Percentiles rank a stretch among this genome's conserved stretches.
These are phyloP conservation scores for Akanthomyces muscarius DNA, from an alignment of 2,329 filamentous ascomycete genomes.

Conservation along the genomic window DNA sequence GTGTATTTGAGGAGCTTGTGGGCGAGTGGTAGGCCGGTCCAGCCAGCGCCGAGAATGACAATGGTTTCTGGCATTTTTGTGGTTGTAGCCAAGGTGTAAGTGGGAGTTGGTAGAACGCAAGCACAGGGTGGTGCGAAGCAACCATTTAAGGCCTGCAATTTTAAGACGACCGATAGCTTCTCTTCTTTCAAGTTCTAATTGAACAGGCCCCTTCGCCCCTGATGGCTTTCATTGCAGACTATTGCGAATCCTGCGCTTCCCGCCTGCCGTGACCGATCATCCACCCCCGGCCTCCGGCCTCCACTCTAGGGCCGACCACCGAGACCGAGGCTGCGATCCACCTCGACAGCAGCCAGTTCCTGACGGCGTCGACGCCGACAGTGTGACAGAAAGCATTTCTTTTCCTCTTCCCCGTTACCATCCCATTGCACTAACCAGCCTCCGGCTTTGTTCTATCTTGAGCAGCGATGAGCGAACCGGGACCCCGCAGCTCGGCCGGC, in stretches of 20 bases:
- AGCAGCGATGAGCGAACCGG: not conserved
- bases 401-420: not conserved
- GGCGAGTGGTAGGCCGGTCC: slow-evolving; percentile 46
- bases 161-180: too few relatives aligned
- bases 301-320: not conserved
- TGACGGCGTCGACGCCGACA: not conserved
- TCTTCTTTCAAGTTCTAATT: not conserved
- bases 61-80: slow-evolving; percentile 45
- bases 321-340: not conserved
- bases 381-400: too few relatives aligned
- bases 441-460: not conserved
- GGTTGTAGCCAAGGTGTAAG: not conserved
- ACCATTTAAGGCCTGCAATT: too few relatives aligned
- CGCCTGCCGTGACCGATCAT: not conserved
- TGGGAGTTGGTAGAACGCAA: not conserved
- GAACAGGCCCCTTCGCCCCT: slow-evolving; percentile 3
- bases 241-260: not conserved
- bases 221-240: too few relatives aligned
- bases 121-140: too few relatives aligned
- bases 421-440: not conserved
- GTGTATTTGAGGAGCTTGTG: slow-evolving; percentile 51
- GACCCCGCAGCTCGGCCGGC: not conserved
- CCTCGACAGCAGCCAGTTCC: not conserved
- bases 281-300: not conserved
- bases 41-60: slow-evolving; percentile 50